Percentiles rank a stretch among this genome's conserved stretches.
Conservation (phyloP, 2,329 filamentous ascomycete genomes). For the Hypomyces perniciosus region DNA sequence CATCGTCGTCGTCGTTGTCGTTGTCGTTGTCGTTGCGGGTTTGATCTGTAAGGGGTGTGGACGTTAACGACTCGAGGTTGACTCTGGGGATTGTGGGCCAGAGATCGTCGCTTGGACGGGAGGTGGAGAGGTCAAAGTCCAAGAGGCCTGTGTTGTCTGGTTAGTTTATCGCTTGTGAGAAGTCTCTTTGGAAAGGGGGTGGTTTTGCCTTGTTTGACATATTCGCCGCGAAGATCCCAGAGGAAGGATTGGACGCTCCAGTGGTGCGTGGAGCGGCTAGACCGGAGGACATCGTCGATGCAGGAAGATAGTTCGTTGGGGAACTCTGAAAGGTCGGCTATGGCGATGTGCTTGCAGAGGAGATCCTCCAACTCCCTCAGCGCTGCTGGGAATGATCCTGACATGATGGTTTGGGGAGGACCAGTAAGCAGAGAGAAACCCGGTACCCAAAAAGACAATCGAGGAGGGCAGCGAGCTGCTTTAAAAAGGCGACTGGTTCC, state of each 20-base stretch:
- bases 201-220: neutral
- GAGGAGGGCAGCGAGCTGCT: too few species aligned
- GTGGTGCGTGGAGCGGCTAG: neutral
- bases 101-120: conserved; percentile 4
- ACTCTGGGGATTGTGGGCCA: conserved; percentile 5
- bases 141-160: neutral
- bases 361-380: conserved; percentile 2
- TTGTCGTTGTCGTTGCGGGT: too few species aligned
- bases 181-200: neutral
- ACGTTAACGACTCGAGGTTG: conserved; percentile 2
- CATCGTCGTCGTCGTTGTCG: neutral
- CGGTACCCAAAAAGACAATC: too few species aligned
- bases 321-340: neutral
- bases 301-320: neutral
- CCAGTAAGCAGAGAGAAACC: too few species aligned
- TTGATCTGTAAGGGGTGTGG: conserved; percentile 2
- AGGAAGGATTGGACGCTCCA: conserved; percentile 11
- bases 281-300: neutral
- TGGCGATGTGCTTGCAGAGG: conserved; percentile 7
- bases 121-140: neutral
- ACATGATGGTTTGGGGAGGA: too few species aligned
- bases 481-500: too few species aligned
- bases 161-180: neutral
- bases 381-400: too few species aligned
- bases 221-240: conserved; percentile 7